Evolutionary conservation across 202 grass and related monocot species (phyloP).

Genomic region (Dendrocalamus latiflorus): DNA sequence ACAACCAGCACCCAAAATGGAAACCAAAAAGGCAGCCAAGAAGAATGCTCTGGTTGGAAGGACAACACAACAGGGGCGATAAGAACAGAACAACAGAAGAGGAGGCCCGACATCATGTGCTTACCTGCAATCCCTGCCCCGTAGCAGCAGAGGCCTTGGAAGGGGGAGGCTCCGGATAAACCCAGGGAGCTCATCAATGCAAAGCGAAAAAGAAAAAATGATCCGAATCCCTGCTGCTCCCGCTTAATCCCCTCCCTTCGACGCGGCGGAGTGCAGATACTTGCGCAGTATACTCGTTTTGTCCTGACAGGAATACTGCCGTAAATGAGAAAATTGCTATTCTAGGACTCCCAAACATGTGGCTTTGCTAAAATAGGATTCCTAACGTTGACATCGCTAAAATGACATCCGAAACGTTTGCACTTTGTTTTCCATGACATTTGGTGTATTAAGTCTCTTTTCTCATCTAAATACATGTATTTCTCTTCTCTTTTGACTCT

Average conservation of each 20-base stretch:
- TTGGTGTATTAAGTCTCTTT: no score
- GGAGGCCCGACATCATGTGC: neutral
- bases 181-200: conserved; percentile 13
- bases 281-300: neutral
- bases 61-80: neutral
- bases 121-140: conserved; percentile 77
- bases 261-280: neutral
- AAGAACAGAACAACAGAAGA: neutral
- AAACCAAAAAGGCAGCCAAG: neutral
- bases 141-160: conserved; percentile 55
- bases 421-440: no score
- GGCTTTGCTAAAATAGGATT: no score
- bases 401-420: no score
- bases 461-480: no score
- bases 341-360: no score
- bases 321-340: no score
- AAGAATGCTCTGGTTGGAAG: neutral
- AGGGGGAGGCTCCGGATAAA: neutral
- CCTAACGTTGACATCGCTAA: no score
- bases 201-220: neutral
- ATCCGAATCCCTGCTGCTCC: neutral
- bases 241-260: neutral
- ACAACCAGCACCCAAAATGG: neutral
- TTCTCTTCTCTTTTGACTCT: no score
- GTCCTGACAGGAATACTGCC: neutral